Conservation (phyloP, 1,284 basidiomycete genomes). For the Ustilago tritici region DNA sequence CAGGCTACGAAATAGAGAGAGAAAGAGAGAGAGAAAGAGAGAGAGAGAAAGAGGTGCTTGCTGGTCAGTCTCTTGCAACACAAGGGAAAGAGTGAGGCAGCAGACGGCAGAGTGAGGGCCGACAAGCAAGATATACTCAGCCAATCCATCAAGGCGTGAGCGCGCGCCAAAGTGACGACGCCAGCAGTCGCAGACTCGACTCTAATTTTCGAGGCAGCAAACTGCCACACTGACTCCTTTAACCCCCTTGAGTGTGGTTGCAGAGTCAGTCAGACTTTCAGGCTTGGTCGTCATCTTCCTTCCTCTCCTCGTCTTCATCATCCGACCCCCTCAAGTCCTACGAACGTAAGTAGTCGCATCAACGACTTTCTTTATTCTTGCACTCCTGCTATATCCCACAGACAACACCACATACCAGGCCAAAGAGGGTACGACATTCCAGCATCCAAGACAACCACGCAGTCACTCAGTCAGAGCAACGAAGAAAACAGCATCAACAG, state of each 20-base stretch:
- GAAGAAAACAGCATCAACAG: not conserved
- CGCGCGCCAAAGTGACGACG: slow-evolving; percentile 7
- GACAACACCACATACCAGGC: slow-evolving; percentile 1
- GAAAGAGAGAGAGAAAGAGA: too few relatives aligned
- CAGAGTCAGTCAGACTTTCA: slow-evolving; percentile 37
- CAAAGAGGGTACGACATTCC: slow-evolving; percentile 14
- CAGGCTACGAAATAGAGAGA: too few relatives aligned
- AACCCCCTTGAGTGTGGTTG: not conserved
- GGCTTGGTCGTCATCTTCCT: slow-evolving; percentile 41
- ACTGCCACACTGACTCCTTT: slow-evolving; percentile 15
- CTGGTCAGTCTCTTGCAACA: not conserved
- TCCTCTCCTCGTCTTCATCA: slow-evolving; percentile 50
- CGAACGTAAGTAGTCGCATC: slow-evolving; percentile 38
- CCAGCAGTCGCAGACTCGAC: slow-evolving; percentile 4
- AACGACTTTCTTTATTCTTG: slow-evolving; percentile 3
- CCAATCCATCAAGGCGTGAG: not conserved
- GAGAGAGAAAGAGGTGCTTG: not conserved
- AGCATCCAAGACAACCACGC: not conserved
- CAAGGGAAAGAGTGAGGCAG: slow-evolving; percentile 1
- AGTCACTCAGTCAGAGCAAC: not conserved
- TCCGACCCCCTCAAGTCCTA: slow-evolving; percentile 51
- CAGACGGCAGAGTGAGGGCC: not conserved
- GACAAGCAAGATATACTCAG: not conserved
- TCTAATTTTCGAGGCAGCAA: not conserved
- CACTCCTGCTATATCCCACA: slow-evolving; percentile 30